phyloP scores from a whole-genome alignment of 1,139 yeast species.

The Blastobotrys aristatus region DNA sequence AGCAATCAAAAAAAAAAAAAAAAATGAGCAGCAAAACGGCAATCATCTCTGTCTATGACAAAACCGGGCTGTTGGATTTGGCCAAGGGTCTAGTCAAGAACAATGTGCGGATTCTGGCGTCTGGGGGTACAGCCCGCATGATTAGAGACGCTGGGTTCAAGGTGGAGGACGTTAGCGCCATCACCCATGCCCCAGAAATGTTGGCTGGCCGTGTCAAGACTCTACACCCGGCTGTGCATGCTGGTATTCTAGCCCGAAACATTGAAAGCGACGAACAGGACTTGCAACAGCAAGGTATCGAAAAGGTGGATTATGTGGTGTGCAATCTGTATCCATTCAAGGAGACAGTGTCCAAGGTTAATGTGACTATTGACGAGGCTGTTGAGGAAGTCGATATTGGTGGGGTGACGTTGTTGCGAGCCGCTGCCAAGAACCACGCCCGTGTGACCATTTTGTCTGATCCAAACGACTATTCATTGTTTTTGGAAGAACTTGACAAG shows the following conservation, averaged over 20 bases:
- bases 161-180: constrained; percentile 89
- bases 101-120: constrained; percentile 86
- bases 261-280: constrained; percentile 86
- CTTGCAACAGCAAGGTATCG: constrained; percentile 80
- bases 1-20: constrained; percentile 1
- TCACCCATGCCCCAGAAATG: constrained; percentile 99
- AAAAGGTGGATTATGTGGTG: constrained; percentile 92
- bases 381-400: constrained; percentile 98
- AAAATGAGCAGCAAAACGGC: constrained; percentile 63
- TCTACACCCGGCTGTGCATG: constrained; percentile 97
- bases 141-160: constrained; percentile 97
- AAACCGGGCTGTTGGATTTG: constrained; percentile 90
- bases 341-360: constrained; percentile 92
- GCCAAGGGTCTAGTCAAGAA: constrained; percentile 91
- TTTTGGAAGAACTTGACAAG: constrained; percentile 73
- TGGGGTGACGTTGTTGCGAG: constrained; percentile 94
- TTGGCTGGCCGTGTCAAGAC: constrained; percentile 98
- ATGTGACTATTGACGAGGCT: constrained; percentile 94
- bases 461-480: constrained; percentile 85
- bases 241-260: constrained; percentile 93
- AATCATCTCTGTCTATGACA: constrained; percentile 92
- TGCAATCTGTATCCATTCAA: constrained; percentile 98
- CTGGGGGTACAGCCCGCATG: constrained; percentile 95
- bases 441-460: constrained; percentile 93
- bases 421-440: constrained; percentile 97